A percentile compares a stretch with the other conserved stretches of the same genome.
Evolutionary conservation across 2,329 filamentous ascomycete genomes (phyloP).

Genomic region (Aureobasidium zeae): DNA sequence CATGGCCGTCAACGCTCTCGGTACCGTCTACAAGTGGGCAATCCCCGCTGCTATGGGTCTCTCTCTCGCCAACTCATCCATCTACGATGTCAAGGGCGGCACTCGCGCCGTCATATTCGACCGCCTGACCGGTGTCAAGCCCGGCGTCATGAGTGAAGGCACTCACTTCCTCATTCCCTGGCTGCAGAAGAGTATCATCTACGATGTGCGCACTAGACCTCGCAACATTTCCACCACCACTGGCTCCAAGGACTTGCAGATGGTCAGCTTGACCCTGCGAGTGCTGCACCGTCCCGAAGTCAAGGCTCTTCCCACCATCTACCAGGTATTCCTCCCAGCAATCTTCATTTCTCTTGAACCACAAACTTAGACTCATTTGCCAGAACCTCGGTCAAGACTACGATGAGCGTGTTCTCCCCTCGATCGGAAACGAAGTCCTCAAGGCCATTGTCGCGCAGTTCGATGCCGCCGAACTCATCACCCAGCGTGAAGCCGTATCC

Average conservation of each 20-base stretch:
- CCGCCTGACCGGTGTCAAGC: conserved; percentile 82
- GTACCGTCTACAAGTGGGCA: conserved; percentile 56
- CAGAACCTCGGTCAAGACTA: conserved; percentile 97
- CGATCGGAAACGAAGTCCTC: conserved; percentile 47
- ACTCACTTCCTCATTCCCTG: conserved; percentile 95
- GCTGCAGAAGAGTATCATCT: conserved; percentile 89
- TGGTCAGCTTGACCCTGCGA: conserved; percentile 96
- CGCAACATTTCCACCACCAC: conserved; percentile 96
- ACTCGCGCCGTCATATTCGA: conserved; percentile 97
- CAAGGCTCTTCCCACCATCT: conserved; percentile 87
- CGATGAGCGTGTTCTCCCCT: conserved; percentile 57
- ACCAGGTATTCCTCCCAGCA: conserved; percentile 61
- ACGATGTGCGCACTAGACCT: conserved; percentile 95
- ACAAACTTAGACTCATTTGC: neutral
- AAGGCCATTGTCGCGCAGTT: conserved; percentile 47
- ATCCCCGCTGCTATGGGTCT: conserved; percentile 63
- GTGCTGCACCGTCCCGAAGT: conserved; percentile 94
- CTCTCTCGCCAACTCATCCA: conserved; percentile 62
- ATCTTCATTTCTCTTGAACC: neutral
- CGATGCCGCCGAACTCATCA: conserved; percentile 63
- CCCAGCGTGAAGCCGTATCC: conserved; percentile 92
- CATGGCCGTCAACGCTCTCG: conserved; percentile 43
- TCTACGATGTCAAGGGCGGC: conserved; percentile 96
- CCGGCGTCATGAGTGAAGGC: conserved; percentile 85
- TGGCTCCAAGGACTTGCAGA: conserved; percentile 97